These are phyloP conservation scores for Cenchrus fungigraminus DNA, from an alignment of 176 grass and related monocot genomes.

Conservation along the genomic window DNA sequence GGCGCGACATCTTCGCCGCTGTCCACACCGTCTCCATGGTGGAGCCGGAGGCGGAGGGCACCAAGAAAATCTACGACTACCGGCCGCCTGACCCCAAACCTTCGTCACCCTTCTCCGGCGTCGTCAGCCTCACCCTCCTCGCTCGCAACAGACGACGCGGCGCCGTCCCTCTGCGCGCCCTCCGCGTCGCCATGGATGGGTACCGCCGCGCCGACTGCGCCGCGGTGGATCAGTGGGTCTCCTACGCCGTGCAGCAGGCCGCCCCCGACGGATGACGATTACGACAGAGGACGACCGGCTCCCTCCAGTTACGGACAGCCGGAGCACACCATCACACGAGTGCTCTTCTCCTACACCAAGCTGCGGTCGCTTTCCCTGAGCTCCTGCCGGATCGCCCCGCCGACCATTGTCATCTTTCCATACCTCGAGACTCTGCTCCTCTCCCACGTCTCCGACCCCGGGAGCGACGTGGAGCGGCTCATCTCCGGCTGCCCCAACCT, in stretches of 20 bases:
- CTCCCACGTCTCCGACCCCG: not conserved
- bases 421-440: not conserved
- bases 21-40: conserved; percentile 17
- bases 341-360: not conserved
- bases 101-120: not conserved
- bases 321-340: not conserved
- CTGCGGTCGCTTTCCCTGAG: not conserved
- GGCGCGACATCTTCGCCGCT: not conserved
- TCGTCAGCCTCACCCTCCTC: conserved; percentile 22
- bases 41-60: not conserved
- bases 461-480: not conserved
- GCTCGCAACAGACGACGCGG: not conserved
- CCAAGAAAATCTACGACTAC: not conserved
- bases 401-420: not conserved
- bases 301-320: too few relatives aligned
- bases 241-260: conserved; percentile 15
- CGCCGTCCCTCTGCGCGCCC: not conserved
- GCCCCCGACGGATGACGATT: not conserved
- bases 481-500: not conserved
- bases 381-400: not conserved
- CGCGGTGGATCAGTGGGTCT: conserved; percentile 33
- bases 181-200: not conserved
- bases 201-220: not conserved
- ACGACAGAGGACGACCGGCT: not conserved
- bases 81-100: not conserved